Evolutionary conservation across 768 basidiomycete genomes (phyloP), one percentile per base, ranked within the genome.

Genomic region (Mycena filopes): DNA sequence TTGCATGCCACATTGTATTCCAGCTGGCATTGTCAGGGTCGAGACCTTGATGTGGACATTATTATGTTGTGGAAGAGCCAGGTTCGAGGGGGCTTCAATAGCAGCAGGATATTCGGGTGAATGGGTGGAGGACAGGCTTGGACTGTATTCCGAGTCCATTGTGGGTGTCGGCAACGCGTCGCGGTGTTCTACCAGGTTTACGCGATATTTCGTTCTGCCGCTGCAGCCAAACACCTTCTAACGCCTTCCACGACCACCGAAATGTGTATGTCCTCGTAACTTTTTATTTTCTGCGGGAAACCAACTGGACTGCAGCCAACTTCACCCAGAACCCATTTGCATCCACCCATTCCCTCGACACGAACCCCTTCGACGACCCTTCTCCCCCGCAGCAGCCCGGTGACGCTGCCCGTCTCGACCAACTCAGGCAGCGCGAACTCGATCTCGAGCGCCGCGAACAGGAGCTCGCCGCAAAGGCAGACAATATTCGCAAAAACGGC

Each of bases 311-410:
- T 56, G 23, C 57, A 79, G 76, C 75, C 69, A 78, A 77, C 60
- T 79, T 77, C 70, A 83, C 82, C 49, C 85, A 92, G 74, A 94
- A 95, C 70, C 94, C 94, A 0, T 95, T 95, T 78, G 89, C 92
- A 11, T 94, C 93, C 12, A 87, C 90, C 18, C 87, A 93, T 72
- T 93, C 93, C 3, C 89, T 95, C 53, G 94, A 95, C 74, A 83
- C 87, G 59, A 96, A 96, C 77, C 94, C 94, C 2, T 96, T 96
- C 74, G 94, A 94, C 71, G 95, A 96, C 85, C 93, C 92, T 33
- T 72, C 81, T n/a, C 77, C 83, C 70, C 50, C 77, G 55, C 75
- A 80, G 73, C 61, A 73, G 55, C 65, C 77, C 69, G 55, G 73
- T 28, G 80, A 84, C 61, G 78, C 79, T 21, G 71, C 81, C 21